Evolutionary conservation across 768 basidiomycete genomes (phyloP), one percentile per base, ranked within the genome.

Genomic region (Tephrocybe rancida): DNA sequence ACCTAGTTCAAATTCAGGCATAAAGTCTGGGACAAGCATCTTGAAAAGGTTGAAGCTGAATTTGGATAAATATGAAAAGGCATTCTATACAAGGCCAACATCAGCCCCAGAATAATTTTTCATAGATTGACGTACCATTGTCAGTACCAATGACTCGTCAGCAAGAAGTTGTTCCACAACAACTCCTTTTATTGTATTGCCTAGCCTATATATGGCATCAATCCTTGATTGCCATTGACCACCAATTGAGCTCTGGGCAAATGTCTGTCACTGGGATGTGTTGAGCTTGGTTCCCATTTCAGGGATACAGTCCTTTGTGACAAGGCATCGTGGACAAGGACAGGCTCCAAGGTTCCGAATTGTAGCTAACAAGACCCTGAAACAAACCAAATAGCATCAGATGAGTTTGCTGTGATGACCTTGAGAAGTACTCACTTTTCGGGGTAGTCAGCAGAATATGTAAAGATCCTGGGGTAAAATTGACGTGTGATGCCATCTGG

Each of bases 1-100:
- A 3, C 73, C 72, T 0, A 73, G 64, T 50, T 74, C 71, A 50
- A 72, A 58, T 51, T 74, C 72, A 55, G 73, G 73, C 54, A 74
- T 45, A 14, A 73, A 54, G 47, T 73, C 72, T 0, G 62, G 54
- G 3, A 62, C 64, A 11, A 72, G 54, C 60, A 72, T 64, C 2
- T 38, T 11, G 44, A 59, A 68, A 16, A 61, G 29, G 42, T 65
- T 57, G 45, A 71, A 61, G 6, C 54, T 56, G 42, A 54, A 54
- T 25, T 38, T 45, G 6, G 70, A 49, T 0, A 37, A 27, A 5
- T 48, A 13, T 0, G 64, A 56, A 50, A 73, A 71, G 0, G 68
- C 64, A 61, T 72, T 72, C 71, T 73, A 32, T n/a, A n/a, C n/a
- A n/a, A n/a, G n/a, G n/a, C n/a, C n/a, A n/a, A n/a, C n/a, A n/a